Conservation (phyloP, 1,284 basidiomycete genomes). For the Moesziomyces parantarcticus region DNA sequence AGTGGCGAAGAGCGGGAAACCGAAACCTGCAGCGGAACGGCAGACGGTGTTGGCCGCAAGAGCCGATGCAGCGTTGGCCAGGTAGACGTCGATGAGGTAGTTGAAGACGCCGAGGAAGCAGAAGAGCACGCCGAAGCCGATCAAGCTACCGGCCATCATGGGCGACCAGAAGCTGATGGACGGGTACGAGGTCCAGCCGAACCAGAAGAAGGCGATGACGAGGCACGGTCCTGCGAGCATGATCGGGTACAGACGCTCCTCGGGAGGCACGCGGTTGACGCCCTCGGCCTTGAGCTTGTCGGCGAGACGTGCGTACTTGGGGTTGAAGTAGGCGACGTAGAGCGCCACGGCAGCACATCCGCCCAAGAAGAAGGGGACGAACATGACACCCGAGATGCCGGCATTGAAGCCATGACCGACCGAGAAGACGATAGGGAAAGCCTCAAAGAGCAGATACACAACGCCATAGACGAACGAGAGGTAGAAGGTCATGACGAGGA, state of each 20-base stretch:
- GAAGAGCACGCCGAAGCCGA: constrained; percentile 70
- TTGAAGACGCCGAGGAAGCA: constrained; percentile 73
- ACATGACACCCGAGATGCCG: constrained; percentile 64
- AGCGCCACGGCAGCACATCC: constrained; percentile 41
- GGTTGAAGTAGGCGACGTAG: constrained; percentile 56
- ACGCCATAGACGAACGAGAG: constrained; percentile 78
- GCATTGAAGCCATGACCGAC: constrained; percentile 61
- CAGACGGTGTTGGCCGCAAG: constrained; percentile 77
- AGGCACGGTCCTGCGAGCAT: constrained; percentile 67
- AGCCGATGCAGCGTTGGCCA: constrained; percentile 71
- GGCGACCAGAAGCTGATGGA: constrained; percentile 69
- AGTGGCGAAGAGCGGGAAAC: constrained; percentile 70
- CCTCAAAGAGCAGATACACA: constrained; percentile 63
- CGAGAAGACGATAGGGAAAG: constrained; percentile 66
- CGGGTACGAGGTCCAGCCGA: constrained; percentile 57
- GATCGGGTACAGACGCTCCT: constrained; percentile 57
- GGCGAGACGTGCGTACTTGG: constrained; percentile 45
- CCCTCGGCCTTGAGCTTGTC: constrained; percentile 47
- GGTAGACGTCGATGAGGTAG: constrained; percentile 72
- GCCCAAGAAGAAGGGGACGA: constrained; percentile 66
- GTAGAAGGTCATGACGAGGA: constrained; percentile 78
- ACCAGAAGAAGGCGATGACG: constrained; percentile 69
- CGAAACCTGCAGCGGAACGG: constrained; percentile 75
- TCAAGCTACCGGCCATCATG: constrained; percentile 70
- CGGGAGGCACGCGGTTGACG: constrained; percentile 60